Conservation (phyloP, 2,329 filamentous ascomycete genomes). For the Neopestalotiopsis clavispora region DNA sequence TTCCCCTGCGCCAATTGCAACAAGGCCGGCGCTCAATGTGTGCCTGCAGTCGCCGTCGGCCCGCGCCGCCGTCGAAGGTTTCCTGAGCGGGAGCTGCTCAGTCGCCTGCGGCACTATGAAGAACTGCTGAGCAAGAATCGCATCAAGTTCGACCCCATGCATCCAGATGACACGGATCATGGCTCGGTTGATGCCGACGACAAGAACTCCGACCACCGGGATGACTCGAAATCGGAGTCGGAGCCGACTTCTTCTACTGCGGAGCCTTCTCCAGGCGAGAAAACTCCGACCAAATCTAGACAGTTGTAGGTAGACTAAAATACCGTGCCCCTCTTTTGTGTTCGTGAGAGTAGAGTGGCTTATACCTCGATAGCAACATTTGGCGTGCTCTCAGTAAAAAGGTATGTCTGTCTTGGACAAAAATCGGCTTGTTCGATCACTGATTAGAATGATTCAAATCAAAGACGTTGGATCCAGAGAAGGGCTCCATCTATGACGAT, state of each 20-base stretch:
- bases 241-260: constrained; percentile 21
- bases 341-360: neutral
- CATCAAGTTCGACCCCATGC: constrained; percentile 56
- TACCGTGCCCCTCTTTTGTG: neutral
- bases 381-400: constrained; percentile 50
- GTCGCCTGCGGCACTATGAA: constrained; percentile 62
- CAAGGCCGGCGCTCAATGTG: constrained; percentile 48
- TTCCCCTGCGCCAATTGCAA: constrained; percentile 63
- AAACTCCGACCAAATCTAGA: constrained; percentile 30
- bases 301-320: constrained; percentile 32
- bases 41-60: constrained; percentile 43
- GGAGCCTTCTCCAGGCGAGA: constrained; percentile 24
- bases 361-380: constrained; percentile 41
- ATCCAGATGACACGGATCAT: constrained; percentile 24
- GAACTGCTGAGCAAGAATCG: constrained; percentile 57
- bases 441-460: neutral
- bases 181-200: constrained; percentile 21
- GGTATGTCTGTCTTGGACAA: constrained; percentile 34
- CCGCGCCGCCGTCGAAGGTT: constrained; percentile 49
- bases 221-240: constrained; percentile 28
- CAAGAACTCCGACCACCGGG: constrained; percentile 26
- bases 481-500: constrained; percentile 23
- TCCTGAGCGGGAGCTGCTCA: constrained; percentile 62
- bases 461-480: neutral
- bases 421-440: constrained; percentile 22